These are phyloP conservation scores for Jacaranda mimosifolia DNA, from an alignment of 257 asterid species.

Conservation along the genomic window DNA sequence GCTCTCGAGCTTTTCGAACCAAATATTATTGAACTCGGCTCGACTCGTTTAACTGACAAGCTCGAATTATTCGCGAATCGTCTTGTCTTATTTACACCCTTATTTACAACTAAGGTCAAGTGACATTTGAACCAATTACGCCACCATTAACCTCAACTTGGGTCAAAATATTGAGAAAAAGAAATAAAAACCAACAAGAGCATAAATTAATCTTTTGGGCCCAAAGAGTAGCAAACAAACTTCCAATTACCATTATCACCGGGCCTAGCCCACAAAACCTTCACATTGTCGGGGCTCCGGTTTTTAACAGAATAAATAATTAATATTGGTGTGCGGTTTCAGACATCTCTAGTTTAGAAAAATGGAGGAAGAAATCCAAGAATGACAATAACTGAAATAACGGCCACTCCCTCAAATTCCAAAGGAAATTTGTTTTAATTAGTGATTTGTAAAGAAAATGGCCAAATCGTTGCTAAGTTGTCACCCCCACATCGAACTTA, in stretches of 20 bases:
- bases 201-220: background rate
- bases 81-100: too few relatives aligned
- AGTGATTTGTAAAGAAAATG: conserved; percentile 34
- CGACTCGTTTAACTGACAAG: too few relatives aligned
- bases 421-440: background rate
- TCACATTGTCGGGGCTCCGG: background rate
- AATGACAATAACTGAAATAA: conserved; percentile 41
- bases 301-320: background rate
- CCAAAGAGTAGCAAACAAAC: background rate
- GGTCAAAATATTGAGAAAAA: too few relatives aligned
- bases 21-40: too few relatives aligned
- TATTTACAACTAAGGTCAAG: too few relatives aligned
- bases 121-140: too few relatives aligned
- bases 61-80: too few relatives aligned
- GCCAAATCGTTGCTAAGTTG: conserved; percentile 29
- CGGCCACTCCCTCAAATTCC: conserved; percentile 30
- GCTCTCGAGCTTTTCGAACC: too few relatives aligned
- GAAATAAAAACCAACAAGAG: too few relatives aligned
- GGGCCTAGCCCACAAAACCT: conserved; percentile 24
- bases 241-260: background rate
- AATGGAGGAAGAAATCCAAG: conserved; percentile 10
- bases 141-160: too few relatives aligned
- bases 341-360: background rate
- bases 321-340: background rate
- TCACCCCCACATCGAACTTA: conserved; percentile 34